A percentile compares a stretch with the other conserved stretches of the same genome.
Evolutionary conservation across 2,329 filamentous ascomycete species (phyloP).

Genomic region (Fonsecaea multimorphosa): DNA sequence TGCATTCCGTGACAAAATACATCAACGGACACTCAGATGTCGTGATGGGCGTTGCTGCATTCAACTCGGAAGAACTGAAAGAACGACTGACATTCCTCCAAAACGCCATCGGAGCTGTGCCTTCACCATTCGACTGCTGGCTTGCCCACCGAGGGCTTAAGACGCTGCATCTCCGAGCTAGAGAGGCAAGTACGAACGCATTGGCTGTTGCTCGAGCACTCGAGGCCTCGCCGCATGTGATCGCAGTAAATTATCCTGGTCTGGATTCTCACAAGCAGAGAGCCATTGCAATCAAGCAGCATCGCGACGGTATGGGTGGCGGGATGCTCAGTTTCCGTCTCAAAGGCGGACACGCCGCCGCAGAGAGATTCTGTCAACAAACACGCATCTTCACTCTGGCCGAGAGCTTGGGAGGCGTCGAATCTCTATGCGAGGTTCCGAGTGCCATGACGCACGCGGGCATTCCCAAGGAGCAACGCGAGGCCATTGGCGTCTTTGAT

Average conservation of each 20-base stretch:
- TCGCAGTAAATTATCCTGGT: conserved; percentile 94
- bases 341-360: conserved; percentile 80
- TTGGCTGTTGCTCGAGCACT: conserved; percentile 76
- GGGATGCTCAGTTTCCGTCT: conserved; percentile 98
- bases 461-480: conserved; percentile 86
- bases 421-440: conserved; percentile 89
- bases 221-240: conserved; percentile 78
- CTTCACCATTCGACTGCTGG: conserved; percentile 96
- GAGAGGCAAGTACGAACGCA: conserved; percentile 83
- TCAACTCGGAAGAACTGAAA: conserved; percentile 83
- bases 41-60: conserved; percentile 94
- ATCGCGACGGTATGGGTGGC: conserved; percentile 91
- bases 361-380: conserved; percentile 87
- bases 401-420: conserved; percentile 89
- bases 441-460: conserved; percentile 97
- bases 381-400: conserved; percentile 92
- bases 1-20: conserved; percentile 98
- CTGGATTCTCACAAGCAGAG: conserved; percentile 86
- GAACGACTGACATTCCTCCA: conserved; percentile 86
- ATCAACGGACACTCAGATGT: conserved; percentile 98
- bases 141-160: conserved; percentile 96
- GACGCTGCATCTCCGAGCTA: conserved; percentile 90
- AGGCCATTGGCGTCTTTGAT: conserved; percentile 92
- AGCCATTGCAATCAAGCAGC: conserved; percentile 83
- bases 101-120: conserved; percentile 95